Percentiles rank a stretch among this genome's conserved stretches.
phyloP scores from a whole-genome alignment of 2,329 filamentous ascomycete genomes.

The Colletotrichum camelliae region DNA sequence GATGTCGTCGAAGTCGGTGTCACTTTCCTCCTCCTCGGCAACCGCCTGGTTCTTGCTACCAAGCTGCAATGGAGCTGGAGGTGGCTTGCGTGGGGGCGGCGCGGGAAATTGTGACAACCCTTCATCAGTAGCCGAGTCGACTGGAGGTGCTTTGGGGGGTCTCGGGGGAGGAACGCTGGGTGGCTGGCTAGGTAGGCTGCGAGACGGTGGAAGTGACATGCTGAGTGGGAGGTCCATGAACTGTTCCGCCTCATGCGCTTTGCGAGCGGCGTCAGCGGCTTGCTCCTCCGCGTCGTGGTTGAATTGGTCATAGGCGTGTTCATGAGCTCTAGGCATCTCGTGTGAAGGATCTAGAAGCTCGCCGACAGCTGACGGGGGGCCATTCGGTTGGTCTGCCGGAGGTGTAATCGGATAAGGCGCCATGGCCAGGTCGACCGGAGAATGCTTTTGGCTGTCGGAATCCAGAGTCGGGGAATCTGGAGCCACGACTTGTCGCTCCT shows the following conservation, averaged over 20 bases:
- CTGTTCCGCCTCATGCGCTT: slow-evolving; percentile 46
- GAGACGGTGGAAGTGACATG: slow-evolving; percentile 59
- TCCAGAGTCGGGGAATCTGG: slow-evolving; percentile 57
- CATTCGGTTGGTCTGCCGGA: slow-evolving; percentile 55
- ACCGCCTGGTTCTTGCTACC: slow-evolving; percentile 44
- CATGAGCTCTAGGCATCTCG: slow-evolving; percentile 64
- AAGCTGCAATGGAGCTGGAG: slow-evolving; percentile 84
- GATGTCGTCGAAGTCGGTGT: slow-evolving; percentile 84
- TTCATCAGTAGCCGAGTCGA: slow-evolving; percentile 50
- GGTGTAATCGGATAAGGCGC: slow-evolving; percentile 71
- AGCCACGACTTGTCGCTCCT: slow-evolving; percentile 36
- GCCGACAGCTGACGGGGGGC: slow-evolving; percentile 47
- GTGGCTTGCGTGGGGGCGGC: slow-evolving; percentile 76
- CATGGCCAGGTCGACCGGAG: slow-evolving; percentile 63
- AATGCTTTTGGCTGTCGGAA: slow-evolving; percentile 56
- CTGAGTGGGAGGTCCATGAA: slow-evolving; percentile 56
- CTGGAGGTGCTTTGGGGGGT: slow-evolving; percentile 40
- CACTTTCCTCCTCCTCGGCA: slow-evolving; percentile 68
- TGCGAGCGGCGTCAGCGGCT: slow-evolving; percentile 49
- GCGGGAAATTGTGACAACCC: slow-evolving; percentile 58
- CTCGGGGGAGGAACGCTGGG: slow-evolving; percentile 59
- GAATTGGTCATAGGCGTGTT: slow-evolving; percentile 63
- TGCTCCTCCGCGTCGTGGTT: slow-evolving; percentile 60
- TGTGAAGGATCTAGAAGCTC: slow-evolving; percentile 62
- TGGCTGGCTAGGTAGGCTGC: slow-evolving; percentile 57